Evolutionary conservation across 2,329 filamentous ascomycete genomes (phyloP).

Genomic region (Colletotrichum falcatum): DNA sequence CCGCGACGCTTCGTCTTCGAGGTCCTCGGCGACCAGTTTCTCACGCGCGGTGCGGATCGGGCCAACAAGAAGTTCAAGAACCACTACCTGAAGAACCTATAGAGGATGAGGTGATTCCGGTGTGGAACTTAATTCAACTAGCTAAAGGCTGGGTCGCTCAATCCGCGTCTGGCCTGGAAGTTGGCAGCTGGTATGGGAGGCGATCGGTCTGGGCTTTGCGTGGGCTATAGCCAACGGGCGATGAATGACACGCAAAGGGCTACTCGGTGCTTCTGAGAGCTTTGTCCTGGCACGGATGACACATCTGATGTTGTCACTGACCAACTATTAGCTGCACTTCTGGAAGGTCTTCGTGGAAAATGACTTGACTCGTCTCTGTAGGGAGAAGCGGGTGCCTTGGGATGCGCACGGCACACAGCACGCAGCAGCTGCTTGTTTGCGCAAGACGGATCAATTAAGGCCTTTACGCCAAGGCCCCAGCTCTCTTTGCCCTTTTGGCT

Average conservation of each 20-base stretch:
- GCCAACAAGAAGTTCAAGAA: slow-evolving; percentile 93
- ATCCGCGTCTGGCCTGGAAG: background rate
- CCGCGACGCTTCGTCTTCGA: slow-evolving; percentile 77
- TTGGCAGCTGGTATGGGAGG: background rate
- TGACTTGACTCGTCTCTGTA: background rate
- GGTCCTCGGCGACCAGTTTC: slow-evolving; percentile 87
- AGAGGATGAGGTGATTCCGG: slow-evolving; percentile 47
- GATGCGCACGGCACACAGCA: background rate
- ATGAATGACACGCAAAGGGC: background rate
- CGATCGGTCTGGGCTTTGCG: no score
- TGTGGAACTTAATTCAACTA: background rate
- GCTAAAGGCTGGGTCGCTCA: background rate
- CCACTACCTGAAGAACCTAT: slow-evolving; percentile 82
- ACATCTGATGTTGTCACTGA: background rate
- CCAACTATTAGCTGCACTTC: background rate
- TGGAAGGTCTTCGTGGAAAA: background rate
- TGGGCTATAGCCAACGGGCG: background rate
- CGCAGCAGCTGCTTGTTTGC: no score
- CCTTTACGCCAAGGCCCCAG: no score
- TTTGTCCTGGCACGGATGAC: background rate
- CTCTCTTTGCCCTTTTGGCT: no score
- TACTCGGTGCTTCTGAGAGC: background rate
- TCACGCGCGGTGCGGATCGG: slow-evolving; percentile 83
- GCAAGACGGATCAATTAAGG: background rate
- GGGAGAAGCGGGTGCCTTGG: background rate